Evolutionary conservation across 2,329 filamentous ascomycete species (phyloP).

Genomic region (Colletotrichum sp.): DNA sequence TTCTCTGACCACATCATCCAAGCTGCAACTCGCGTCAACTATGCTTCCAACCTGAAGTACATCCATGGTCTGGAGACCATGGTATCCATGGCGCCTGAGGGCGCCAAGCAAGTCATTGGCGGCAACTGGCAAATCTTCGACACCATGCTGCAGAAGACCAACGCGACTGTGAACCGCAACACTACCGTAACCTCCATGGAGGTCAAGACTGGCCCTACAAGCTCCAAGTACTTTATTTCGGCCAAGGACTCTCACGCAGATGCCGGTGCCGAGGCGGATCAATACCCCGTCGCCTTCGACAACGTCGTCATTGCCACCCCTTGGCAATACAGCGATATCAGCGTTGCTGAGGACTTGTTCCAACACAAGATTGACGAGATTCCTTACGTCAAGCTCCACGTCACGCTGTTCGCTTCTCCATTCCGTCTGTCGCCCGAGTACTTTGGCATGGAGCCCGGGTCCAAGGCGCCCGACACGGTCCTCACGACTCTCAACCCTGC

Average conservation of each 20-base stretch:
- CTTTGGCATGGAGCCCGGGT: constrained; percentile 70
- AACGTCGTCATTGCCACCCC: constrained; percentile 84
- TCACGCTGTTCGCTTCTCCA: constrained; percentile 86
- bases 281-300: constrained; percentile 68
- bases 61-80: constrained; percentile 92
- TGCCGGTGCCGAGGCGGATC: constrained; percentile 30
- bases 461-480: constrained; percentile 72
- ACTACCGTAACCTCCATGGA: constrained; percentile 69
- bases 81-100: constrained; percentile 89
- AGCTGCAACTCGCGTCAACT: constrained; percentile 91
- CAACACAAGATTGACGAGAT: constrained; percentile 75
- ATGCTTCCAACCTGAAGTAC: constrained; percentile 83
- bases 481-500: constrained; percentile 79
- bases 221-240: constrained; percentile 53
- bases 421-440: constrained; percentile 72
- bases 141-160: constrained; percentile 73
- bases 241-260: constrained; percentile 32
- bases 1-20: constrained; percentile 88
- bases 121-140: constrained; percentile 97
- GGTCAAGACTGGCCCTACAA: constrained; percentile 42
- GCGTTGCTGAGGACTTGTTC: constrained; percentile 67
- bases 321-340: constrained; percentile 79
- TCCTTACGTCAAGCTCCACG: constrained; percentile 86
- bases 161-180: constrained; percentile 67
- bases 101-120: constrained; percentile 77